Base-by-base conservation (phyloP, 2,329 filamentous ascomycete genomes). In the Neofusicoccum parvum region DNA sequence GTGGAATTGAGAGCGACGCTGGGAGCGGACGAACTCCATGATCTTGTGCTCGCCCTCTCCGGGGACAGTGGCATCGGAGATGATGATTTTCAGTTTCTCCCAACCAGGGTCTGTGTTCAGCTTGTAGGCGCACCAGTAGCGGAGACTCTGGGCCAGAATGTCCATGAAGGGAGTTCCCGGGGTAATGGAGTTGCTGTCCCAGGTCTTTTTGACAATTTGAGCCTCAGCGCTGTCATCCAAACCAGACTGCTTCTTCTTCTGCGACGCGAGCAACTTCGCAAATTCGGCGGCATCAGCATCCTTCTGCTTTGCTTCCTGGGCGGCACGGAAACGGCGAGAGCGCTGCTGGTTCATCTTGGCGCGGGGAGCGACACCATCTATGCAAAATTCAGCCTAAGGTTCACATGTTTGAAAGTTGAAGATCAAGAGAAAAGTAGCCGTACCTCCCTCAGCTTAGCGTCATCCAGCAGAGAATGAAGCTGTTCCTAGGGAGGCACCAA, bases 281-380 rank as follows among this genome's bases (percentile, higher is more conserved):
- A 97, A 89, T 76, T 97, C 92, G 69, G 90, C 88, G 74, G 96
- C 96, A 75, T 97, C 92, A 66, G 90, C 88, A 74, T 96, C 93
- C 76, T 97, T 97, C 76, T 98, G 93, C 74, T 92, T 89, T 15
- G 95, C 95, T 77, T 99, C 95, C 77, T 94, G 92, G 2, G 94
- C 95, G 23, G 94, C 91, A 68, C 95, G 90, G 81, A 99, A 99
- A 73, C 95, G 92, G 78, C 95, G 88, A 48, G 95, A 96, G 68
- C 95, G 92, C 81, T 99, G 95, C 77, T 99, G 96, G 77, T 99
- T 99, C 95, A 99, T 99, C 81, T 99, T 99, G 66, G 96, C 96
- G 78, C 95, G 91, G 53, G 95, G 96, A 4, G 95, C 95, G 69
- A 99, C 95, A 76, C 95, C 95, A 80, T 99, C 95, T 93, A 54